Base-by-base conservation (phyloP, 352 stramenopile genomes). In the Pythium dissotocum region DNA sequence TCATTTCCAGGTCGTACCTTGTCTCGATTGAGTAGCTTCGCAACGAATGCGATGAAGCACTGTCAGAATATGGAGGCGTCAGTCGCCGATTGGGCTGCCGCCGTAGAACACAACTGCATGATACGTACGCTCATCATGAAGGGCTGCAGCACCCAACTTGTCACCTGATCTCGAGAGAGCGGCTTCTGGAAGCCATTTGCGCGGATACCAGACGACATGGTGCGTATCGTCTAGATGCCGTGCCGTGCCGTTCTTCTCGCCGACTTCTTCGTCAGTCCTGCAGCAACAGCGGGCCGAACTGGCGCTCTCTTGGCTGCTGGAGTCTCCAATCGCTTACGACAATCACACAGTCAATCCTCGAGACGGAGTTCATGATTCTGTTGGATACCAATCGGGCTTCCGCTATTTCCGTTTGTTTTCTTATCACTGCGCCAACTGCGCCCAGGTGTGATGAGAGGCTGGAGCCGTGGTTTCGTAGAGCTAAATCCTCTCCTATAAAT, bases 141-240 rank as follows among this genome's bases (percentile, higher is more conserved):
- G 18, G 88, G 78, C 60, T 96, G 83, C 33, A 91, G 69, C 32
- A 91, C 53, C 87, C 85, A 96, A 62, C 87, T 94, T 8, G 76
- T 85, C 26, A 89, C 75, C 67, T 90, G 84, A 60, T 90, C 88
- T 28, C 78, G 72, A 8, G 87, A 95, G 65, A 93, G 90, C n/a
- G 88, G 88, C 56, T 80, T 80, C 49, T 94, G 67, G 58, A 94
- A 92, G 30, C 88, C 88, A 67, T 88, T 93, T 1, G 33, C 38
- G 8, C 59, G 52, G 26, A 68, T 61, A 12, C 60, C 60, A 0
- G 52, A 38, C 2, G 65, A 53, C 58, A 66, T 66, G n/a, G 36
- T 32, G 21, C 21, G 28, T 21, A 6, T 24, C 32, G 5, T 42
- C 6, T 48, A 9, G 8, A 30, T 5, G 4, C n/a, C 1, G 49